These are phyloP conservation scores for Botryosphaeria dothidea DNA, from an alignment of 2,329 filamentous ascomycete species.

Conservation along the genomic window DNA sequence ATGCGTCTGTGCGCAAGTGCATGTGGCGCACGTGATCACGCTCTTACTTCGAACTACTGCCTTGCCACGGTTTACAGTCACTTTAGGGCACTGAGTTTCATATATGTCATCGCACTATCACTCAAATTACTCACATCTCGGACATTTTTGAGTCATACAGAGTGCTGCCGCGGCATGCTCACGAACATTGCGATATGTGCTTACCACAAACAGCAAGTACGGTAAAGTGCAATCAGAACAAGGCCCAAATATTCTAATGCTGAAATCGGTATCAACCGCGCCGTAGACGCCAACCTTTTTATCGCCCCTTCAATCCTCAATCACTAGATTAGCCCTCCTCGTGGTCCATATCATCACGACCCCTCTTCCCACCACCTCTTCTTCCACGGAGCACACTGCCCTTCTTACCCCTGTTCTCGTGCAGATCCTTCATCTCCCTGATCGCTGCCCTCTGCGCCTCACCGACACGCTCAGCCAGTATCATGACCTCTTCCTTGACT, in stretches of 20 bases:
- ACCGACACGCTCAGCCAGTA: conserved; percentile 74
- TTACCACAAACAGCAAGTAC: background rate
- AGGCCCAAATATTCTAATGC: background rate
- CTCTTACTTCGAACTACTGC: background rate
- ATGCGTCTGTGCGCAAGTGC: conserved; percentile 8
- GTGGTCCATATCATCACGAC: conserved; percentile 69
- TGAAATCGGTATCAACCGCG: background rate
- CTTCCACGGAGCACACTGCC: conserved; percentile 52
- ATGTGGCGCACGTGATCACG: background rate
- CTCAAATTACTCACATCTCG: background rate
- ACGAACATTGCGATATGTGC: background rate
- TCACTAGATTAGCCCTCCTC: conserved; percentile 65
- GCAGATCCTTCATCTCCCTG: conserved; percentile 76
- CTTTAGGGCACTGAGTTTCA: background rate
- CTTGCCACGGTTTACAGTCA: background rate
- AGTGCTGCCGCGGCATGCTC: background rate
- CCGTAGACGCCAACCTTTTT: background rate
- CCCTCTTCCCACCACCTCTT: conserved; percentile 53
- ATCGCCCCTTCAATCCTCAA: background rate
- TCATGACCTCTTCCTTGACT: conserved; percentile 81
- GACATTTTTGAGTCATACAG: background rate
- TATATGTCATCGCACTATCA: background rate
- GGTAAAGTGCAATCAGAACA: background rate
- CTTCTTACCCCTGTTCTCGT: conserved; percentile 63
- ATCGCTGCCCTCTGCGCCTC: conserved; percentile 81